These are phyloP conservation scores for Eucalyptus lansdowneana DNA, from an alignment of 345 rosid genomes.

Conservation along the genomic window DNA sequence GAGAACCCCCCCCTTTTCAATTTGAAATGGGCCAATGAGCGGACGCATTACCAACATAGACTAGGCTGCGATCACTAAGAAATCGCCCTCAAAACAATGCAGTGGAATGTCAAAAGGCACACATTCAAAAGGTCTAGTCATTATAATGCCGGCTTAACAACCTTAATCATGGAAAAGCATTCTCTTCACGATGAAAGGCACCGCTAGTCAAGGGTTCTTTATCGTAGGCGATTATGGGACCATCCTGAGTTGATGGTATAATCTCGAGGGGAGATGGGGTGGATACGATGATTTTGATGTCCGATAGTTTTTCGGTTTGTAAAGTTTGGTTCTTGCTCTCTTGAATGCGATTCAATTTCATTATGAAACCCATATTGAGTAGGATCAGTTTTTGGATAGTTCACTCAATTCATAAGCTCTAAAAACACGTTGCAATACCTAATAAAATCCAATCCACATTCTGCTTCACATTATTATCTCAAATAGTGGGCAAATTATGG, in stretches of 20 bases:
- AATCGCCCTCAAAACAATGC: background rate
- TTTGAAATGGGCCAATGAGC: background rate
- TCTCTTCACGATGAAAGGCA: background rate
- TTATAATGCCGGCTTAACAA: background rate
- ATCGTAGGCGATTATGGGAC: background rate
- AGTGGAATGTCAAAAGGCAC: background rate
- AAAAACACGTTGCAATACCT: background rate
- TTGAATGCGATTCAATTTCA: background rate
- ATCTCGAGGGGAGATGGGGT: background rate
- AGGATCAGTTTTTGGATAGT: background rate
- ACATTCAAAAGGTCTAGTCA: background rate
- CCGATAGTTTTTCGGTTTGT: background rate
- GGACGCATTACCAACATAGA: background rate
- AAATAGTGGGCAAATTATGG: background rate
- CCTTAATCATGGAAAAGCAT: background rate
- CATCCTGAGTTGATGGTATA: background rate
- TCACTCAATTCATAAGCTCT: background rate
- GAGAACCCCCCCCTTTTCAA: background rate
- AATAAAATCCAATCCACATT: background rate
- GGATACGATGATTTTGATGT: background rate
- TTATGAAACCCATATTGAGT: background rate
- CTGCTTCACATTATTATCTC: background rate
- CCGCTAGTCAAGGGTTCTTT: background rate
- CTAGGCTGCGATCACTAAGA: background rate
- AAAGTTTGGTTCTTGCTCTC: background rate